A percentile compares a stretch with the other conserved stretches of the same genome.
phyloP scores from a whole-genome alignment of 805 yeast species.

The Starmerella floricola region DNA sequence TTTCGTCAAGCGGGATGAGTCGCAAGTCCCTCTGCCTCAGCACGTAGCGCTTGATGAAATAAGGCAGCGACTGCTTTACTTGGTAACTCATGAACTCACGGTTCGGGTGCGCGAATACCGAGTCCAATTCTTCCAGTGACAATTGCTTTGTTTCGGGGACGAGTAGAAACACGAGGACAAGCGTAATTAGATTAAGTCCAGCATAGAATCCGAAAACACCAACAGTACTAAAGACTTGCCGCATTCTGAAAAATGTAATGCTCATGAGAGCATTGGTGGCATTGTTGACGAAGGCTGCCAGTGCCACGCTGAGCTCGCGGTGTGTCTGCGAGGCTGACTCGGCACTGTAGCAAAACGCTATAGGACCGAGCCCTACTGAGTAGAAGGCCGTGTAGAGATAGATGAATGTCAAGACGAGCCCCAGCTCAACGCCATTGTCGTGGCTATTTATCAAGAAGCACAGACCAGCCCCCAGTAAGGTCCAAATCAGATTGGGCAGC shows the following conservation, averaged over 20 bases:
- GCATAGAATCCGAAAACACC: constrained; percentile 89
- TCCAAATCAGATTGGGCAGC: constrained; percentile 47
- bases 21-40: constrained; percentile 4
- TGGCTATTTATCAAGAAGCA: constrained; percentile 54
- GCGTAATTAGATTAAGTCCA: constrained; percentile 69
- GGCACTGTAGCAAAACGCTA: constrained; percentile 74
- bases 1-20: constrained; percentile 6
- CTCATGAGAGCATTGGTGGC: constrained; percentile 49
- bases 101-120: constrained; percentile 50
- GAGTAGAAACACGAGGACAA: constrained; percentile 43
- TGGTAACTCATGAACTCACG: constrained; percentile 43
- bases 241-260: constrained; percentile 67
- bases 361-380: constrained; percentile 81
- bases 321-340: constrained; percentile 36
- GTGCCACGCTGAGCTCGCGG: constrained; percentile 23
- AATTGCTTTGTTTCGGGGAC: constrained; percentile 58
- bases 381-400: constrained; percentile 62
- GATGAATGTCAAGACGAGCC: constrained; percentile 57
- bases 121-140: constrained; percentile 67
- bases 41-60: constrained; percentile 13
- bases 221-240: constrained; percentile 53
- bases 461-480: constrained; percentile 41
- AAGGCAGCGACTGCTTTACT: constrained; percentile 23
- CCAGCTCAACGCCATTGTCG: constrained; percentile 37
- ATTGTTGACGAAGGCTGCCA: constrained; percentile 38